Evolutionary conservation across 2,329 filamentous ascomycete genomes (phyloP), one percentile per base, ranked within the genome.

Genomic region (Alternaria sp.): DNA sequence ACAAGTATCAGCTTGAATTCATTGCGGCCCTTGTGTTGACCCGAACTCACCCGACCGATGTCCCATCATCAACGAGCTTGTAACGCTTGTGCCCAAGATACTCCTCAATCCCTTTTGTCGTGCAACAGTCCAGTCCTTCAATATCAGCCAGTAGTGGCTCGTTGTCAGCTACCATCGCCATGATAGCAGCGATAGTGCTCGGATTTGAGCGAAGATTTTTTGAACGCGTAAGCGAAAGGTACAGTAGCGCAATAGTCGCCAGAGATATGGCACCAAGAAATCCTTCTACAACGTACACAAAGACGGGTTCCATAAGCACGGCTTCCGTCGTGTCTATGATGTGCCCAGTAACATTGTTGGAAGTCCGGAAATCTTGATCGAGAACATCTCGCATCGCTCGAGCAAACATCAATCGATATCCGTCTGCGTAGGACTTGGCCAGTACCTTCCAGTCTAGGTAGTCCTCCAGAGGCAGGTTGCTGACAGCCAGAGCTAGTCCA

Each of bases 381-480:
- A 82, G 60, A 1, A 81, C 64, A 6, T 81, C 75, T 0, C 67
- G 62, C 73, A 83, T 74, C 0, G 71, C 61, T 1, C 79, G 69
- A 0, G 80, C 66, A 46, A 85, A 84, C 0, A 85, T 66, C 0
- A 85, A 28, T 13, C 80, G 71, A 57, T 85, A 83, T 0, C 81
- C 81, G 2, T 73, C 70, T 26, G 81, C 73, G 49, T 83, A 84
- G 0, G 80, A 78, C 2, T 65, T 28, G 0, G 71, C 67, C 0
- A 85, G 59, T 0, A 61, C 63, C 13, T 71, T 52, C 25, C 77
- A 75, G 43, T 82, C 75, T 1, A 81, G 54, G 32, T 81, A 81
- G 1, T 78, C 73, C 15, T 77, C 71, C 0, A 77, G 7, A 0
- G 78, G 61, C 0, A 58, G 61, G 2, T 69, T 59, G 10, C 67